A percentile compares a stretch with the other conserved stretches of the same genome.
Evolutionary conservation across 352 stramenopile species (phyloP).

Genomic region (Pythium rhizo-oryzae): DNA sequence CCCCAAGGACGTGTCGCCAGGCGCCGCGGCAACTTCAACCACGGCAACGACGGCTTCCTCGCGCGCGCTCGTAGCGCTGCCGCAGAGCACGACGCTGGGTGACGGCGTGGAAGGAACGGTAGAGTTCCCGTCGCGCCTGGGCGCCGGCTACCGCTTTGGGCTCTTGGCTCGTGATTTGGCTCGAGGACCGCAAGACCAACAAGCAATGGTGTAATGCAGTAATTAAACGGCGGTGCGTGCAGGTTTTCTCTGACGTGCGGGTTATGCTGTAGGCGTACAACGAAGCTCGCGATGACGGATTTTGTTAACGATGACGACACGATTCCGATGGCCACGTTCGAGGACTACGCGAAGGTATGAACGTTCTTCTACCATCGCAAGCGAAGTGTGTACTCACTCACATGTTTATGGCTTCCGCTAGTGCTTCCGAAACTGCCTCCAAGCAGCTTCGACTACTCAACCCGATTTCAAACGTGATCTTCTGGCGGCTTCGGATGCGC

Average conservation of each 20-base stretch:
- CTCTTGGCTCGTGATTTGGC: constrained; percentile 9
- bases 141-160: constrained; percentile 6
- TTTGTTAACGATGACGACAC: background rate
- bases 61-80: too few species aligned
- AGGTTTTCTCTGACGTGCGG: too few species aligned
- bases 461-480: background rate
- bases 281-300: background rate
- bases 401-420: background rate
- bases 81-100: background rate
- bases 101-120: constrained; percentile 6
- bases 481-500: background rate
- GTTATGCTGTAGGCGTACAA: background rate
- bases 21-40: too few species aligned
- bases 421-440: background rate
- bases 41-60: too few species aligned
- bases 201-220: constrained; percentile 14
- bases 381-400: too few species aligned
- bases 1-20: too few species aligned
- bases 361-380: too few species aligned
- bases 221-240: too few species aligned
- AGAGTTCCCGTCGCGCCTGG: constrained; percentile 1
- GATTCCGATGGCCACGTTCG: constrained; percentile 14
- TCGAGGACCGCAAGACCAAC: constrained; percentile 17
- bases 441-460: background rate
- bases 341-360: constrained; percentile 15